Conservation (phyloP, 805 yeast genomes). For the Candida sphagnicola region DNA sequence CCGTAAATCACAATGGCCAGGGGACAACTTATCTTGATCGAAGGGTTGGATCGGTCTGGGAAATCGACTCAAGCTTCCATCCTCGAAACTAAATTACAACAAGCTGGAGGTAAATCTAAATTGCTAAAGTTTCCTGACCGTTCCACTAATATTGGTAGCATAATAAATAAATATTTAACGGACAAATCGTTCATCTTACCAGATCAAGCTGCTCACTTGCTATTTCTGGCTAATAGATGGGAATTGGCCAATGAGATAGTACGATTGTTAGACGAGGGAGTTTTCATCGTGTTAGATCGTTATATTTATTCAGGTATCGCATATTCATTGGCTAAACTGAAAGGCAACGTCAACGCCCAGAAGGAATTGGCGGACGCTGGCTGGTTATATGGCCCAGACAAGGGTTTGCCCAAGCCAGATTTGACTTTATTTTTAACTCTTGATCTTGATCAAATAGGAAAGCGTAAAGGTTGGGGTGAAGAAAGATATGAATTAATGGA, state of each 20-base stretch:
- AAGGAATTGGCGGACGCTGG: conserved; percentile 39
- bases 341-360: conserved; percentile 1
- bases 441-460: conserved; percentile 36
- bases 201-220: conserved; percentile 80
- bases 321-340: conserved; percentile 79
- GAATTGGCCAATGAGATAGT: conserved; percentile 56
- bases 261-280: conserved; percentile 46
- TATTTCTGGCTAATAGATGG: conserved; percentile 95
- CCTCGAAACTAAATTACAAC: conserved; percentile 16
- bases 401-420: conserved; percentile 86
- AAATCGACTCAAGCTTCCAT: conserved; percentile 75
- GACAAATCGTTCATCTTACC: conserved; percentile 47
- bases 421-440: conserved; percentile 71
- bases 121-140: conserved; percentile 86
- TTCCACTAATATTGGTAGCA: conserved; percentile 71
- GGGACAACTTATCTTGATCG: conserved; percentile 77
- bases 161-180: conserved; percentile 71
- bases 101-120: conserved; percentile 15
- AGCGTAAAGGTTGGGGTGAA: conserved; percentile 84
- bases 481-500: conserved; percentile 80
- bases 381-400: conserved; percentile 84
- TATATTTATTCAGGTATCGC: conserved; percentile 93
- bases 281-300: conserved; percentile 70
- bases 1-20: conserved; percentile 33
- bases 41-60: conserved; percentile 94